Evolutionary conservation across 768 basidiomycete genomes (phyloP).

Genomic region (Boletus sp.): DNA sequence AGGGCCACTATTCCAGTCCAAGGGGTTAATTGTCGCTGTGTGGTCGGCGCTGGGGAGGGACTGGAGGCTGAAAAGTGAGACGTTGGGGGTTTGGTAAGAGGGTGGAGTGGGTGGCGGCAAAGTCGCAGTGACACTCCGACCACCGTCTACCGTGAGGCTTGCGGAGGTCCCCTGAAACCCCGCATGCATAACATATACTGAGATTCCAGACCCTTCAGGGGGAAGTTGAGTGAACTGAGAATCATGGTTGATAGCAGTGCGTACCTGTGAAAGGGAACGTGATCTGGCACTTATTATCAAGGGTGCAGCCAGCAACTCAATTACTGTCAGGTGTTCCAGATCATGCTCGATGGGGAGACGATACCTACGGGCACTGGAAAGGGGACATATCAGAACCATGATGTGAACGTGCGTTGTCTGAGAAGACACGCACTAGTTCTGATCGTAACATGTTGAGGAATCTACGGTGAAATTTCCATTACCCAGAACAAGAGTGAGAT

Average conservation of each 20-base stretch:
- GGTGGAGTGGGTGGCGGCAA: conserved; percentile 8
- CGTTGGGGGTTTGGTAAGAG: conserved; percentile 11
- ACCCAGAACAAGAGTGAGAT: not conserved
- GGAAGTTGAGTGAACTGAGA: not conserved
- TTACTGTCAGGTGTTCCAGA: not conserved
- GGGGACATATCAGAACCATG: not conserved
- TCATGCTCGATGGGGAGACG: not conserved
- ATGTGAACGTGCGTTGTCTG: not conserved
- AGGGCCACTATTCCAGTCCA: conserved; percentile 2
- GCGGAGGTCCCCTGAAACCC: conserved; percentile 10
- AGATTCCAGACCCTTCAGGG: conserved; percentile 14
- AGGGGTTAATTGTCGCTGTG: conserved; percentile 6
- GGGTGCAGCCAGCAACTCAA: conserved; percentile 9
- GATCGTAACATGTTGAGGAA: conserved; percentile 13
- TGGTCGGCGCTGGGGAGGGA: conserved; percentile 7
- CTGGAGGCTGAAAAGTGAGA: conserved; percentile 15
- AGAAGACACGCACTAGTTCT: conserved; percentile 11
- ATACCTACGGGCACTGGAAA: conserved; percentile 10
- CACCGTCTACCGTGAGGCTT: conserved; percentile 12
- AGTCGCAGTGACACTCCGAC: not conserved
- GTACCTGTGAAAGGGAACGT: conserved; percentile 17
- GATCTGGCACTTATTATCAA: conserved; percentile 3
- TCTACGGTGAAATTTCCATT: not conserved
- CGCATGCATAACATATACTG: conserved; percentile 11
- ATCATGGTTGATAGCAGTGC: not conserved